phyloP scores from a whole-genome alignment of 163 green algal species.

The Prototheca wickerhamii region DNA sequence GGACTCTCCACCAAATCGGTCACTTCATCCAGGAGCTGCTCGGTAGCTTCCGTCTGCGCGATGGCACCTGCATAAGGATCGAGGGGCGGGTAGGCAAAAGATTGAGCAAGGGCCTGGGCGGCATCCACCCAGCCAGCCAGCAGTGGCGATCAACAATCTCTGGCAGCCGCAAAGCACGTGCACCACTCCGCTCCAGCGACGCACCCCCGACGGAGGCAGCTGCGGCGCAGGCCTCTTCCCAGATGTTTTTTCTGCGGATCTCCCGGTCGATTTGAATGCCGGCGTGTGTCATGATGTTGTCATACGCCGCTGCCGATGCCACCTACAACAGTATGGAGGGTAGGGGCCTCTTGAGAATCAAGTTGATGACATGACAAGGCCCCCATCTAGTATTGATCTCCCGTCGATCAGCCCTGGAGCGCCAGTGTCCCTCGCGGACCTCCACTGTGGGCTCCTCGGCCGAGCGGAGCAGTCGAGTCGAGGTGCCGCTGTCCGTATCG shows the following conservation, averaged over 20 bases:
- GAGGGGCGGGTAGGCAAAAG: background rate
- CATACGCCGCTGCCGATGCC: background rate
- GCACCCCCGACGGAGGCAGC: background rate
- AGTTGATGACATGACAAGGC: no score
- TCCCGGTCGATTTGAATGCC: conserved; percentile 6
- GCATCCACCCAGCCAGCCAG: background rate
- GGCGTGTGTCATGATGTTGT: background rate
- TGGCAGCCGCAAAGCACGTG: background rate
- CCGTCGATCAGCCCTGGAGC: no score
- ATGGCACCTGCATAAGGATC: conserved; percentile 12
- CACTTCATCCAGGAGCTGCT: conserved; percentile 66
- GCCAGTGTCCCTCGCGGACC: background rate
- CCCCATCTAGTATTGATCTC: no score
- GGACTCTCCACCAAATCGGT: conserved; percentile 88
- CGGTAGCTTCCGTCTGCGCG: conserved; percentile 8
- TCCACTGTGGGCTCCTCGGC: background rate
- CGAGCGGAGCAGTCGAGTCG: conserved; percentile 35
- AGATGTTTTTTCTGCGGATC: background rate
- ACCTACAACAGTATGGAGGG: no score
- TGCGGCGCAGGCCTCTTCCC: background rate
- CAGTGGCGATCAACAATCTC: background rate
- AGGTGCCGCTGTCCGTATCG: conserved; percentile 35
- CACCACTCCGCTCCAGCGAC: no score
- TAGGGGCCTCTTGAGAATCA: background rate
- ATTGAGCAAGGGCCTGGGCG: background rate